These are phyloP conservation scores for Ganoderma multipileum DNA, from an alignment of 1,284 basidiomycete species.

Conservation along the genomic window DNA sequence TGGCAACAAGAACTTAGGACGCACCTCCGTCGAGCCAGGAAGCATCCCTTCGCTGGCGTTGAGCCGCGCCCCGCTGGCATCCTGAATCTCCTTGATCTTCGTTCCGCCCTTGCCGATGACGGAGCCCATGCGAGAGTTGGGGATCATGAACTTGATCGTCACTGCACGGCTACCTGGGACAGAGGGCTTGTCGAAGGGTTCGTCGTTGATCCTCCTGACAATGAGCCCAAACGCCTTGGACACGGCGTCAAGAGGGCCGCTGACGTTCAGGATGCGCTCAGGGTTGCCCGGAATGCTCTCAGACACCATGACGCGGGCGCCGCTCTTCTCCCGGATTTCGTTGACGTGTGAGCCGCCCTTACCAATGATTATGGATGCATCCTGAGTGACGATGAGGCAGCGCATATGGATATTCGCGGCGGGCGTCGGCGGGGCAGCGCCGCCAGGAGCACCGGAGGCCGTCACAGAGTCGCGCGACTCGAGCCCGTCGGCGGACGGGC, in stretches of 20 bases:
- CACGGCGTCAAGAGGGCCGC: constrained; percentile 97
- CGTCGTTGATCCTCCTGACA: constrained; percentile 98
- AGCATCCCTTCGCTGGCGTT: constrained; percentile 99
- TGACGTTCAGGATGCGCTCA: constrained; percentile 97
- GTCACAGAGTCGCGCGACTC: constrained; percentile 40
- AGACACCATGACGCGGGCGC: constrained; percentile 93
- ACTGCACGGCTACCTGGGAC: constrained; percentile 98
- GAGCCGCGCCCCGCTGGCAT: constrained; percentile 94
- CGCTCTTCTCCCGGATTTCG: constrained; percentile 98
- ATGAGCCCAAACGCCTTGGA: constrained; percentile 99
- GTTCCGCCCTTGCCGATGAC: constrained; percentile 98
- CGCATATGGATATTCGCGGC: constrained; percentile 91
- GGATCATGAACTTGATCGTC: constrained; percentile 99
- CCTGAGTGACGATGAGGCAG: constrained; percentile 97
- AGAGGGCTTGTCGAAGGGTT: constrained; percentile 97
- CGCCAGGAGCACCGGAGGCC: constrained; percentile 51
- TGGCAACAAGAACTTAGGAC: constrained; percentile 17
- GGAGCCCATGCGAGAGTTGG: constrained; percentile 99
- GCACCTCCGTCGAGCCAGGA: constrained; percentile 97
- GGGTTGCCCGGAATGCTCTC: constrained; percentile 98
- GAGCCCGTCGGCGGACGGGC: constrained; percentile 34
- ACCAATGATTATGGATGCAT: constrained; percentile 99
- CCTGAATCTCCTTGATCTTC: constrained; percentile 99
- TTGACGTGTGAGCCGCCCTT: constrained; percentile 97
- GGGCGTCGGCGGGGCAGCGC: constrained; percentile 48